Evolutionary conservation across 306 rosid species (phyloP), one percentile per base, ranked within the genome.

Genomic region (Sicyos edulis): DNA sequence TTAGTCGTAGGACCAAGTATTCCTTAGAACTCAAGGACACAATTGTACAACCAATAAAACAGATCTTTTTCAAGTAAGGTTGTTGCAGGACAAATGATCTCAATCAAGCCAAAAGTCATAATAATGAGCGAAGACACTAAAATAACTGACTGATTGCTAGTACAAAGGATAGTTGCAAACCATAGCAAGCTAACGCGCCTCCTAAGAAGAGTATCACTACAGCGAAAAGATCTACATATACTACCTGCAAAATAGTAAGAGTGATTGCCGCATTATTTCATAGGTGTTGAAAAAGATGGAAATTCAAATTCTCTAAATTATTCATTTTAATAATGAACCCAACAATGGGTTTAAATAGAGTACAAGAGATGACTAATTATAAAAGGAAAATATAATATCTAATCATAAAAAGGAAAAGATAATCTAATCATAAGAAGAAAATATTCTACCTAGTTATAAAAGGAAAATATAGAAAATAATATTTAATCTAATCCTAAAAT

Each of bases 171-270:
- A 44, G 54, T 19, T 66, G 13, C 71, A 79, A 74, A 86, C 99
- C 99, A 71, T 93, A 93, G 79, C 88, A 88, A 16, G 95, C 96
- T 62, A 93, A 76, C 49, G 95, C 97, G 78, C 85, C 96, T 63
- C 85, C 97, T 76, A 91, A 78, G 75, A 91, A 26, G 79, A 93
- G 92, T 66, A 78, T 86, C 54, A 70, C 91, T 49, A 80, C 57
- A 12, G 96, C 91, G 80, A 88, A 81, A 77, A 87, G 51, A 79
- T 87, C 87, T 73, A 86, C 83, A 76, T 93, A 93, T 66, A 88
- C 96, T 66, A 88, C 96, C 99, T 93, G 96, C 88, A 86, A 60
- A 65, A 82, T 52, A 49, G 75, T 71, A 78, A 66, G 74, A 77
- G 49, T 82, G 54, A 74, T 65, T 19, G 17, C 53, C 54, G 42